Percentiles rank a stretch among this genome's conserved stretches.
phyloP scores from a whole-genome alignment of 305 asterid species.

The Fraxinus angustifolia region DNA sequence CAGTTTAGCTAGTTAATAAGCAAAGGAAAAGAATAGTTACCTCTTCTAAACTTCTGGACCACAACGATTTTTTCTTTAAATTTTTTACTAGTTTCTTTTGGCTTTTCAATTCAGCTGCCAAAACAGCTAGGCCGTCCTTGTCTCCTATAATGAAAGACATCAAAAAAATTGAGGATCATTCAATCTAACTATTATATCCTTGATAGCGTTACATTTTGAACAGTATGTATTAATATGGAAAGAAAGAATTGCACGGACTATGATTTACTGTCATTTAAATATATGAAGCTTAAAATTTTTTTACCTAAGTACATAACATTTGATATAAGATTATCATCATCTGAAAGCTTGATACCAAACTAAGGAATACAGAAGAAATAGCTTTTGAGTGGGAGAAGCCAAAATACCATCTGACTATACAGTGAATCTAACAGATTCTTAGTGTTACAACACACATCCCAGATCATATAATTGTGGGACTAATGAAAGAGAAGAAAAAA shows the following conservation, averaged over 20 bases:
- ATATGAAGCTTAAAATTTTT: background rate
- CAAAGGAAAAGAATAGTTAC: constrained; percentile 32
- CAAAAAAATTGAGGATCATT: constrained; percentile 15
- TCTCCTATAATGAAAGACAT: constrained; percentile 32
- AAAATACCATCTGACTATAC: background rate
- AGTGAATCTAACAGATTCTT: background rate
- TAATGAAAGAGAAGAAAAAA: background rate
- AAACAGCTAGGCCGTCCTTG: constrained; percentile 44
- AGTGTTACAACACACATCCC: background rate
- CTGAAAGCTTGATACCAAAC: background rate
- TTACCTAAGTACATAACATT: background rate
- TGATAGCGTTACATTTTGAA: background rate
- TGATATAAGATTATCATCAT: background rate
- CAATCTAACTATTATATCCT: constrained; percentile 1
- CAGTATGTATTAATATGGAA: background rate
- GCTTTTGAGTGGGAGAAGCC: constrained; percentile 9
- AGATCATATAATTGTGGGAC: background rate
- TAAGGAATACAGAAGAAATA: background rate
- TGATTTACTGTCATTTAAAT: constrained; percentile 1
- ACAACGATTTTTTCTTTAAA: constrained; percentile 69
- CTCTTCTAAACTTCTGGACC: constrained; percentile 85
- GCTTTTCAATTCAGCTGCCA: constrained; percentile 53
- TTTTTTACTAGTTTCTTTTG: constrained; percentile 57
- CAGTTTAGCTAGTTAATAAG: constrained; percentile 2
- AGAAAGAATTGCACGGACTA: background rate